Evolutionary conservation across 106 monocot genomes (phyloP), one percentile per base, ranked within the genome.

Genomic region (Iris macrosiphon): DNA sequence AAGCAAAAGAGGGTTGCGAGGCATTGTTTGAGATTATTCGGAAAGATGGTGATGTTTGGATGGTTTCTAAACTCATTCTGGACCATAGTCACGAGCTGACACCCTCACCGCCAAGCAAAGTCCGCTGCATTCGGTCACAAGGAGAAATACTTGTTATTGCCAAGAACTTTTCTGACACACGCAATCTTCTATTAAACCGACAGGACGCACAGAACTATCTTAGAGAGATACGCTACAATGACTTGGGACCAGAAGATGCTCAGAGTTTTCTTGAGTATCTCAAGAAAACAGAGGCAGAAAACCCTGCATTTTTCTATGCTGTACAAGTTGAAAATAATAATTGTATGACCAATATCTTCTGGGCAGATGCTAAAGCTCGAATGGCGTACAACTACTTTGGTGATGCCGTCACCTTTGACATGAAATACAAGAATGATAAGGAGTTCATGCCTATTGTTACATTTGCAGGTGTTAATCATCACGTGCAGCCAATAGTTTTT

Each of bases 121-220:
- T 86, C 18, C 64, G 63, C 6, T 86, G 86, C 42, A 57, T 86
- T 45, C 86, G 86, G 5, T 86, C 86, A 11, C 86, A 86, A 44
- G 86, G 86, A 45, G 86, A 86, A 54, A 77, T 86, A 31, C 86
- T 86, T 41, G 86, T 86, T 18, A 86, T 86, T 35, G 77, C 86
- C 15, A 86, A 86, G 55, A 86, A 77, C 49, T 86, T 86, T 31
- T 61, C 72, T 11, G 86, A 86, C 71, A 86, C 81, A 0, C 72
- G 80, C 17, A 81, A 77, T 69, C 79, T 85, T 55, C 61, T 85
- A 13, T 57, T 85, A 33, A 85, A 76, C 57, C 72, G 85, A 17
- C 79, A 80, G 30, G 80, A 76, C 35, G 40, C 64, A 12, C 68
- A 41, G 18, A 46, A 30, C 35, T 66, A 66, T 70, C 69, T 72